Percentiles rank a stretch among this genome's conserved stretches.
phyloP scores from a whole-genome alignment of 2,329 filamentous ascomycete species.

The Aspergillus niger region DNA sequence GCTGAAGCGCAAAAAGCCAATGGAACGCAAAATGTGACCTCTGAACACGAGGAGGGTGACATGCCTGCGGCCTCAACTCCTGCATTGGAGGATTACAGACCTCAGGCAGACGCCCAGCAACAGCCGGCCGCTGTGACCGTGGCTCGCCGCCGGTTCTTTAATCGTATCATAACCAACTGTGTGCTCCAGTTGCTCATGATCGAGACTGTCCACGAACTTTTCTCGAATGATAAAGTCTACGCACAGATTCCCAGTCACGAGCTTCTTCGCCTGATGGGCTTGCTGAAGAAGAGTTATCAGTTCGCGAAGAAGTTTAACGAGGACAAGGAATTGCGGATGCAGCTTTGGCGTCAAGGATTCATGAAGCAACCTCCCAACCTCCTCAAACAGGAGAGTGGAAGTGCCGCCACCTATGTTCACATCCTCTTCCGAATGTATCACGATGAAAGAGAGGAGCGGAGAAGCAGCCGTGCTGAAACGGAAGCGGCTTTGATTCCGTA shows the following conservation, averaged over 20 bases:
- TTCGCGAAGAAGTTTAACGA: conserved; percentile 98
- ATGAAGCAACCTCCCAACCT: conserved; percentile 99
- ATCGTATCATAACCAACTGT: conserved; percentile 98
- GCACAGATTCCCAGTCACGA: conserved; percentile 86
- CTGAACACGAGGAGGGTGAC: conserved; percentile 37
- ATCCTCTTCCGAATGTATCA: conserved; percentile 98
- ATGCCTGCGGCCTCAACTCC: conserved; percentile 40
- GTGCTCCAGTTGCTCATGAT: conserved; percentile 98
- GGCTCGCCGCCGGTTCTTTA: conserved; percentile 92
- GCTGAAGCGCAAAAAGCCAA: conserved; percentile 32
- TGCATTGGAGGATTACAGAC: conserved; percentile 83
- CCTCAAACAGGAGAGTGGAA: conserved; percentile 92
- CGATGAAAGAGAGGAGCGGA: conserved; percentile 80
- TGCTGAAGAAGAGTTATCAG: conserved; percentile 93
- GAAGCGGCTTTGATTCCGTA: conserved; percentile 86
- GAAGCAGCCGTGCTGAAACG: conserved; percentile 76
- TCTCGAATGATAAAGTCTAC: conserved; percentile 96
- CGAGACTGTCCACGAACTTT: conserved; percentile 97
- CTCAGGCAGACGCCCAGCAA: conserved; percentile 73
- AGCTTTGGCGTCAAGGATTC: conserved; percentile 95
- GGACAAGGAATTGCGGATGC: conserved; percentile 91
- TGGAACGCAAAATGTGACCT: conserved; percentile 29
- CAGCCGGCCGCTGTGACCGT: conserved; percentile 91
- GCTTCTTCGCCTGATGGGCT: conserved; percentile 85
- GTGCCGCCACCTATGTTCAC: conserved; percentile 89